Percentiles rank a stretch among this genome's conserved stretches.
Conservation (phyloP, 768 basidiomycete species). For the Boletus subparvulus region DNA sequence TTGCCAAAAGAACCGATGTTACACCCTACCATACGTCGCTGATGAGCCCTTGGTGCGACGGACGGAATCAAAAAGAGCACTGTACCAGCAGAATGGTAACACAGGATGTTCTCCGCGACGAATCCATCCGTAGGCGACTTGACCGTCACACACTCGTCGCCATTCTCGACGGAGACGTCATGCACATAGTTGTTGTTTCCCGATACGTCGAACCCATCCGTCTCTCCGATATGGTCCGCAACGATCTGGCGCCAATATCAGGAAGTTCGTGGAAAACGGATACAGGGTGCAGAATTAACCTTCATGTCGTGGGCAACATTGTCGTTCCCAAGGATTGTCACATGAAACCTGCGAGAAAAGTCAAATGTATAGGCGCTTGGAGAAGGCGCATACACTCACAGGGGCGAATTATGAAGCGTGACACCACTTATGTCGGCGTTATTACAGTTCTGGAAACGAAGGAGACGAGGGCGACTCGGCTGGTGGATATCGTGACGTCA, state of each 20-base stretch:
- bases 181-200: conserved; percentile 35
- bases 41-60: not conserved
- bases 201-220: conserved; percentile 16
- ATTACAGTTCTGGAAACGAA: conserved; percentile 7
- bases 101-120: conserved; percentile 11
- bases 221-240: conserved; percentile 13
- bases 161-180: conserved; percentile 35
- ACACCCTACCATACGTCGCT: conserved; percentile 4
- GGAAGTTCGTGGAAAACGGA: not conserved
- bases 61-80: not conserved
- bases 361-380: not conserved
- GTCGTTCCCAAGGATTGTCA: conserved; percentile 5
- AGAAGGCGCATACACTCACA: conserved; percentile 3
- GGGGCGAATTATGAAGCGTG: conserved; percentile 9
- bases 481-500: not conserved
- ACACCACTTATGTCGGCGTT: conserved; percentile 14
- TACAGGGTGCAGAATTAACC: not conserved
- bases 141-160: conserved; percentile 35
- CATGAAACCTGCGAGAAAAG: conserved; percentile 10
- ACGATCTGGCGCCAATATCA: not conserved
- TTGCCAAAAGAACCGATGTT: conserved; percentile 16
- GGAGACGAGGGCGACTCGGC: conserved; percentile 5
- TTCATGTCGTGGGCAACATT: conserved; percentile 12
- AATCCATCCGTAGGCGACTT: conserved; percentile 31
- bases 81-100: conserved; percentile 9